Evolutionary conservation across 371 early-diverging fungal species (phyloP), one percentile per base, ranked within the genome.

Genomic region (Actinomortierella ambigua): DNA sequence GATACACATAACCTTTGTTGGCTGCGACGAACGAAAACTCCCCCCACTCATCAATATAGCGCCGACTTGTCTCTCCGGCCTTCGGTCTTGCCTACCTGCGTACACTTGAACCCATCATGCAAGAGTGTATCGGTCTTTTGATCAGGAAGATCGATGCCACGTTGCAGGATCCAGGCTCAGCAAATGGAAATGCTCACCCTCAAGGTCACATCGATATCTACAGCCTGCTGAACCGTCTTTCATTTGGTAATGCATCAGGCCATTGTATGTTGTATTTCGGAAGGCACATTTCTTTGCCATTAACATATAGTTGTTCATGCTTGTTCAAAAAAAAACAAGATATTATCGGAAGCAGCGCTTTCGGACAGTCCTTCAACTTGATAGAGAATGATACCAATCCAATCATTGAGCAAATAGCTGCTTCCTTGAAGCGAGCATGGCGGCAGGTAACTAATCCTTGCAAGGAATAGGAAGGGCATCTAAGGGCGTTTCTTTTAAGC

Each of bases 321-420:
- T 34, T 34, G 34, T 34, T 34, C 11, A 11, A 34, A 34, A 34
- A 34, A 34, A 34, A 34, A 6, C 4, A 6, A 34, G 85, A 86
- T 66, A 65, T 84, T 7, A 80, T 83, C 57, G 85, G 85, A 1
- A 68, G 77, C 26, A 77, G 82, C 0, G 82, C 79, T 11, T 83
- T 86, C 62, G 82, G 85, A 1, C 57, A 69, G 20, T 61, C 77
- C 2, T 83, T 86, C 50, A 68, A 79, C 20, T 76, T 84, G 76
- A 52, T 86, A 13, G 73, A 79, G 24, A 57, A 65, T 8, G 75
- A 77, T 15, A 61, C 56, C 20, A 77, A 81, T 48, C 68, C 70
- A 28, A 60, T 84, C 7, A 77, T 79, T 15, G 47, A 44, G 23
- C 59, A 53, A 43, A 27, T 69, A 20, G 55, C 54, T 18, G 26